A percentile compares a stretch with the other conserved stretches of the same genome.
Evolutionary conservation across 345 rosid genomes (phyloP).

Genomic region (Sisymbrium irio): DNA sequence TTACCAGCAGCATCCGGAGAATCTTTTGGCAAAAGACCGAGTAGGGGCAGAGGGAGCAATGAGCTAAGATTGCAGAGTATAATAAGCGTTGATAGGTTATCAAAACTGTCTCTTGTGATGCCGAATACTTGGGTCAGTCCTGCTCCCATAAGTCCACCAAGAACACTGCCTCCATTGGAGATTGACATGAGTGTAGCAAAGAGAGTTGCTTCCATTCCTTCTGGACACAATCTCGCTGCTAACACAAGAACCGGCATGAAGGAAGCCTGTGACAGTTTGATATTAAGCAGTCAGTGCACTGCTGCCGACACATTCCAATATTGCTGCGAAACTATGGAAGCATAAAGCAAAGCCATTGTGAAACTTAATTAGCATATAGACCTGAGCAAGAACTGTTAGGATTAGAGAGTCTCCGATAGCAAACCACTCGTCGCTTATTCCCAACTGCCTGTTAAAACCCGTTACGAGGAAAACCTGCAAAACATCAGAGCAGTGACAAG

Average conservation of each 20-base stretch:
- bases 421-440: constrained; percentile 95
- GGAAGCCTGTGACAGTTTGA: constrained; percentile 57
- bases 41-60: constrained; percentile 89
- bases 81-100: constrained; percentile 58
- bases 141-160: constrained; percentile 89
- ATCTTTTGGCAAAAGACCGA: constrained; percentile 70
- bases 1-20: constrained; percentile 36
- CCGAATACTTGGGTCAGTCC: constrained; percentile 81
- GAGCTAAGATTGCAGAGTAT: constrained; percentile 95
- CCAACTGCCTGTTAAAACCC: constrained; percentile 73
- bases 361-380: background rate
- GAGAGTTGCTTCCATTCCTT: constrained; percentile 97
- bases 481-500: constrained; percentile 12
- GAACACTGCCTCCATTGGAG: constrained; percentile 86
- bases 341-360: background rate
- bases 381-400: constrained; percentile 91
- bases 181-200: constrained; percentile 96
- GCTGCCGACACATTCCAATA: background rate
- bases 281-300: background rate
- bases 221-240: constrained; percentile 90
- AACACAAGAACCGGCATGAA: constrained; percentile 97
- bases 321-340: background rate
- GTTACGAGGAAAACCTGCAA: constrained; percentile 82
- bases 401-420: constrained; percentile 94
- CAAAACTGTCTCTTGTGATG: constrained; percentile 74